phyloP scores from a whole-genome alignment of 2,329 filamentous ascomycete genomes.

The Thermothelomyces thermophilus region DNA sequence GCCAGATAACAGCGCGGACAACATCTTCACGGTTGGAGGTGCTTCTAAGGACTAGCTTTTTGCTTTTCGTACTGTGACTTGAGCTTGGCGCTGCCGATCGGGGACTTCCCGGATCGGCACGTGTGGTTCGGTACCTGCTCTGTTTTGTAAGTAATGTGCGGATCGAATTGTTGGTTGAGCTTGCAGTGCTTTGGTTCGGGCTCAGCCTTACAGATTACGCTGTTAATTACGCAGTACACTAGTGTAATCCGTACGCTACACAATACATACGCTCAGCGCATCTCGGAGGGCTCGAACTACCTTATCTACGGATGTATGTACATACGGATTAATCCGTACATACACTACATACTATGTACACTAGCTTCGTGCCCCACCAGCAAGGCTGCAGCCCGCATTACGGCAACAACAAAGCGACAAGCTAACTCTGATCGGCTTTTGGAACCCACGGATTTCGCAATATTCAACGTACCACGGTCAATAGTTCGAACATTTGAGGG shows the following conservation, averaged over 20 bases:
- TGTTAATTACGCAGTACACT: too few relatives aligned
- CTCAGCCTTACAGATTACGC: too few relatives aligned
- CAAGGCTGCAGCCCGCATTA: slow-evolving; percentile 11
- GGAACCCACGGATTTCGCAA: neutral
- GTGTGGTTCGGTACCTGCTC: too few relatives aligned
- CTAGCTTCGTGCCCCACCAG: slow-evolving; percentile 7
- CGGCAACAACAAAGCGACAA: slow-evolving; percentile 1
- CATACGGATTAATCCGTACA: neutral
- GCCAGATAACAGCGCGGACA: too few relatives aligned
- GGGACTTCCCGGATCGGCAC: slow-evolving; percentile 5
- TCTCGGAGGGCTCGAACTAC: too few relatives aligned
- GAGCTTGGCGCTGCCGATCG: slow-evolving; percentile 9
- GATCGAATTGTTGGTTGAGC: neutral
- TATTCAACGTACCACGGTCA: slow-evolving; percentile 13
- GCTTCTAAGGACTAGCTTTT: neutral
- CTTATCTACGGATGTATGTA: too few relatives aligned
- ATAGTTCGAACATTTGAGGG: neutral
- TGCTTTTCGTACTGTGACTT: neutral
- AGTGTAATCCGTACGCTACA: too few relatives aligned
- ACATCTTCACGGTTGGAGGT: neutral
- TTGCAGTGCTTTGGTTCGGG: too few relatives aligned
- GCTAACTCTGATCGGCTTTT: slow-evolving; percentile 6
- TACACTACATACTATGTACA: neutral
- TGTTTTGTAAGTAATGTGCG: neutral
- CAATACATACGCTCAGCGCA: too few relatives aligned